Evolutionary conservation across 1,284 basidiomycete genomes (phyloP).

Genomic region (Puccinia triticina): DNA sequence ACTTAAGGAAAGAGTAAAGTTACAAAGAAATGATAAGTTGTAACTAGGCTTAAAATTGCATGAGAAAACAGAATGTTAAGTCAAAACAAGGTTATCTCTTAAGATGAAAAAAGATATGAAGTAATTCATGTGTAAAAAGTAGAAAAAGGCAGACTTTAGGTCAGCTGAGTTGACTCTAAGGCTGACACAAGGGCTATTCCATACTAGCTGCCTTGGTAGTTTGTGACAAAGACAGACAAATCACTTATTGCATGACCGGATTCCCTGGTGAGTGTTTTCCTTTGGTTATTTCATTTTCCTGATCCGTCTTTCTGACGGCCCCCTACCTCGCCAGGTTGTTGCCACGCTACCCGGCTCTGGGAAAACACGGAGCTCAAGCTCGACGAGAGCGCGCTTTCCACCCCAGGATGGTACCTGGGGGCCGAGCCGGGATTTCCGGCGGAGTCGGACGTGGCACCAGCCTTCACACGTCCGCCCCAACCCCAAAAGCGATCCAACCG

Average conservation of each 20-base stretch:
- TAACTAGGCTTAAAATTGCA: too few species aligned
- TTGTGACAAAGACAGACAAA: not conserved
- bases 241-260: not conserved
- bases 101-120: too few species aligned
- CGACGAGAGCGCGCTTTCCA: not conserved
- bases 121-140: too few species aligned
- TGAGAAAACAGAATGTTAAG: too few species aligned
- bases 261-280: not conserved
- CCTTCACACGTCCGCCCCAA: not conserved
- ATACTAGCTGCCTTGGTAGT: not conserved
- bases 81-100: too few species aligned
- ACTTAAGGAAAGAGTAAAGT: too few species aligned
- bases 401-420: constrained; percentile 3
- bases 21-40: too few species aligned
- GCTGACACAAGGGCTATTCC: not conserved
- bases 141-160: too few species aligned
- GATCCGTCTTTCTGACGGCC: not conserved
- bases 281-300: not conserved
- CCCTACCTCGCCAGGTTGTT: not conserved
- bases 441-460: not conserved
- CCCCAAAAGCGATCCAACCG: not conserved
- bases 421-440: not conserved
- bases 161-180: too few species aligned
- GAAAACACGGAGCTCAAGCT: not conserved
- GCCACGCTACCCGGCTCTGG: not conserved